These are phyloP conservation scores for Petrea volubilis DNA, from an alignment of 257 asterid genomes.

Conservation along the genomic window DNA sequence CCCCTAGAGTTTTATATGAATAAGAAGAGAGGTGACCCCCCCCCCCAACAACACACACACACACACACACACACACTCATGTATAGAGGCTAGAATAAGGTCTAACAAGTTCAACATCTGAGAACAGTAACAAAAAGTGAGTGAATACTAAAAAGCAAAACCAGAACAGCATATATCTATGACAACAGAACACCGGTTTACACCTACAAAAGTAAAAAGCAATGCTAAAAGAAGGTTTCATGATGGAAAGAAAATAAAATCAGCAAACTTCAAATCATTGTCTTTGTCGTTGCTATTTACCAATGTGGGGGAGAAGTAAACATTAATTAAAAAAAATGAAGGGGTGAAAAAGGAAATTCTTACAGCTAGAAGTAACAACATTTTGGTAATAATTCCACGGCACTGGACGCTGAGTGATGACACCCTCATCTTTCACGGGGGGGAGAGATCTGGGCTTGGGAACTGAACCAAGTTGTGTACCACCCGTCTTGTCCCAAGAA, in stretches of 20 bases:
- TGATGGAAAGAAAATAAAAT: too few relatives aligned
- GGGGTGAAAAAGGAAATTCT: constrained; percentile 29
- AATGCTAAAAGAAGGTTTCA: too few relatives aligned
- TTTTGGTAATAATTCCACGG: constrained; percentile 98
- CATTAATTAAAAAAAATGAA: constrained; percentile 7
- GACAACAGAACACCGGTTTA: too few relatives aligned
- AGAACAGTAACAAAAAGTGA: background rate
- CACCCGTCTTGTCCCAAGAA: constrained; percentile 99
- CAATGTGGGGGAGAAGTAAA: background rate
- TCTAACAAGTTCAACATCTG: background rate
- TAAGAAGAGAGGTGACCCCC: too few relatives aligned
- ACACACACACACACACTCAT: background rate
- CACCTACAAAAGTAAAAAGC: too few relatives aligned
- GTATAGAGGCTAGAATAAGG: too few relatives aligned
- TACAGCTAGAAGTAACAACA: constrained; percentile 99
- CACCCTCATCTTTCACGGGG: constrained; percentile 57
- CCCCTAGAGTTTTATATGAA: too few relatives aligned
- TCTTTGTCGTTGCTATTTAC: too few relatives aligned
- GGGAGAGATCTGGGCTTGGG: constrained; percentile 86
- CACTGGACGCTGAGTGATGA: constrained; percentile 69
- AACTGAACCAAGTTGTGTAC: constrained; percentile 76
- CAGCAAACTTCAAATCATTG: too few relatives aligned
- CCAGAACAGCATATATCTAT: too few relatives aligned
- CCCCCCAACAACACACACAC: too few relatives aligned
- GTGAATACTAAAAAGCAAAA: background rate